Conservation (phyloP, 805 yeast genomes). For the Torulaspora quercuum region DNA sequence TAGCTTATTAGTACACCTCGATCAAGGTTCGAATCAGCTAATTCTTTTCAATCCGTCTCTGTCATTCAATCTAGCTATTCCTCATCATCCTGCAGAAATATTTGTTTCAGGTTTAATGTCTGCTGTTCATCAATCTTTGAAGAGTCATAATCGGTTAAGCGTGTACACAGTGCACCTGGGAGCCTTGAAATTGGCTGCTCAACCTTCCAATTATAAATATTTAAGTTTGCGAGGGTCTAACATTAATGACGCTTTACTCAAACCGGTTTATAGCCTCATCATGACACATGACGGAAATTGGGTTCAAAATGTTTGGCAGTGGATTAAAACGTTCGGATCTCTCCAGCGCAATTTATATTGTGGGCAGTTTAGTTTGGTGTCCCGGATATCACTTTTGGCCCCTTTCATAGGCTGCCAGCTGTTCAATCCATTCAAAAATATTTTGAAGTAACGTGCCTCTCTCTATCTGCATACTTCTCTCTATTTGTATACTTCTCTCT, state of each 20-base stretch:
- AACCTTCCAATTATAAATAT: conserved; percentile 35
- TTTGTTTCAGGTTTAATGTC: conserved; percentile 30
- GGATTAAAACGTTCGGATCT: conserved; percentile 19
- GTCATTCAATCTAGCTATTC: conserved; percentile 23
- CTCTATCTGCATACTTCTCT: too few relatives aligned
- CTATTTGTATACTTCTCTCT: too few relatives aligned
- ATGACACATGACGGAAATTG: conserved; percentile 24
- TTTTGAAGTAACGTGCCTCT: too few relatives aligned
- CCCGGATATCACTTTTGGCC: conserved; percentile 7
- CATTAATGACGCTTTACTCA: conserved; percentile 23
- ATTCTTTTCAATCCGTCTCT: conserved; percentile 33
- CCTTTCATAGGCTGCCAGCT: conserved; percentile 3
- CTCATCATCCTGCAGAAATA: conserved; percentile 31
- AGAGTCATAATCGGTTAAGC: conserved; percentile 13
- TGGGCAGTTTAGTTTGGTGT: conserved; percentile 25
- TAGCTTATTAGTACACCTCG: conserved; percentile 26
- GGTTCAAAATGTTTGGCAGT: conserved; percentile 14
- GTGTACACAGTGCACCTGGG: conserved; percentile 30
- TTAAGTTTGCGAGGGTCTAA: conserved; percentile 26
- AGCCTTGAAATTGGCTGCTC: conserved; percentile 31
- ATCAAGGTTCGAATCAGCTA: conserved; percentile 20
- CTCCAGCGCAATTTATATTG: conserved; percentile 16
- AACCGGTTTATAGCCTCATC: conserved; percentile 30
- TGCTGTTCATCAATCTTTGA: conserved; percentile 22
- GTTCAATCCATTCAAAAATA: not conserved